A percentile compares a stretch with the other conserved stretches of the same genome.
phyloP scores from a whole-genome alignment of 2,329 filamentous ascomycete genomes.

The Aspergillus fischeri region DNA sequence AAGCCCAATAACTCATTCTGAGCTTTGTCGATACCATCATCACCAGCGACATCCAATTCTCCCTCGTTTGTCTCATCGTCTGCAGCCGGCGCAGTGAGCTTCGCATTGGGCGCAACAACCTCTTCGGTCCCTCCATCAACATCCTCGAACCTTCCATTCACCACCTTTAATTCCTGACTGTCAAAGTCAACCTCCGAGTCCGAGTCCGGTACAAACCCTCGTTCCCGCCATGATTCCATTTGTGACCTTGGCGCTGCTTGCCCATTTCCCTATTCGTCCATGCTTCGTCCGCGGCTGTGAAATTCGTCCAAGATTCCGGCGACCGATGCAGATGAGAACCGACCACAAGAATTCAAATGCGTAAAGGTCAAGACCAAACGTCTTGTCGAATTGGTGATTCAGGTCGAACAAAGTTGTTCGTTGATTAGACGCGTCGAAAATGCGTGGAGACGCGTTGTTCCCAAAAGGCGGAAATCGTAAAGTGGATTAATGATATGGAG shows the following conservation, averaged over 20 bases:
- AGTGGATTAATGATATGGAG: slow-evolving; percentile 9
- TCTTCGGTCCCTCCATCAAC: slow-evolving; percentile 7
- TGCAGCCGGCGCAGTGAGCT: neutral
- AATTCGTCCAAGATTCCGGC: neutral
- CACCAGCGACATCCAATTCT: neutral
- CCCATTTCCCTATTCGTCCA: slow-evolving; percentile 35
- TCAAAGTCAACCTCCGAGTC: slow-evolving; percentile 44
- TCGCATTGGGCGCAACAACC: neutral
- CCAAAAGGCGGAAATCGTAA: neutral
- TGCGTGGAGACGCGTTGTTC: slow-evolving; percentile 24
- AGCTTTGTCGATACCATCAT: neutral
- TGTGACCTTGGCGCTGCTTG: slow-evolving; percentile 28
- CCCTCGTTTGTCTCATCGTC: neutral
- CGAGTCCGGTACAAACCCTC: slow-evolving; percentile 51
- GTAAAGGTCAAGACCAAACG: neutral
- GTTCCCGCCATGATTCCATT: slow-evolving; percentile 48
- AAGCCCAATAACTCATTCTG: neutral
- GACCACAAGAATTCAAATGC: neutral
- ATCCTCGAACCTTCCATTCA: slow-evolving; percentile 9
- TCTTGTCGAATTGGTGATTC: neutral
- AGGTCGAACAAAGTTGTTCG: neutral
- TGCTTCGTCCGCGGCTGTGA: slow-evolving; percentile 9
- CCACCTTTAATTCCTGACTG: slow-evolving; percentile 23
- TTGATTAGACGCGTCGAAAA: slow-evolving; percentile 21
- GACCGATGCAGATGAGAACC: neutral